phyloP scores from a whole-genome alignment of 768 basidiomycete species.

The Pleurotus eryngii region DNA sequence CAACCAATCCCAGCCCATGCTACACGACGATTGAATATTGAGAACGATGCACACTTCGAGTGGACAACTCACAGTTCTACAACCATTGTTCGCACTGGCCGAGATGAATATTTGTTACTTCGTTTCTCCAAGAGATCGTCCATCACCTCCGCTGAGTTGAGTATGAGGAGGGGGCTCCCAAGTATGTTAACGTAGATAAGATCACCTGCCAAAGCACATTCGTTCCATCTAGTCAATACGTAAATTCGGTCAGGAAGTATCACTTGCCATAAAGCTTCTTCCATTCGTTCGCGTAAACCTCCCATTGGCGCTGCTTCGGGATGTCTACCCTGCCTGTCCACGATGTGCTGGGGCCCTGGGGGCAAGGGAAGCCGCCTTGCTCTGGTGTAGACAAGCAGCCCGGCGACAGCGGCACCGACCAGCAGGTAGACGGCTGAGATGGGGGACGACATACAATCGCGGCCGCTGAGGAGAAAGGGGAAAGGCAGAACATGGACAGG shows the following conservation, averaged over 20 bases:
- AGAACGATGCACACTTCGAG: neutral
- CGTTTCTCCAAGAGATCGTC: constrained; percentile 45
- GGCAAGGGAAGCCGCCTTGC: constrained; percentile 26
- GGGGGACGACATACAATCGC: constrained; percentile 3
- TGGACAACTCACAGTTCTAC: constrained; percentile 35
- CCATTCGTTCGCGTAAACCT: constrained; percentile 40
- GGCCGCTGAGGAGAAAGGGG: neutral
- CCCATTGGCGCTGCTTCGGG: constrained; percentile 39
- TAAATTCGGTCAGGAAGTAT: neutral
- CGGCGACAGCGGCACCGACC: neutral
- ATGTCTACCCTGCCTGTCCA: constrained; percentile 31
- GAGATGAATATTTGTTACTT: constrained; percentile 40
- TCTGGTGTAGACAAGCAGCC: constrained; percentile 12
- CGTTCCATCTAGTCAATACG: constrained; percentile 3
- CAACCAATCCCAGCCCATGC: constrained; percentile 47
- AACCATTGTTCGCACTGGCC: constrained; percentile 39
- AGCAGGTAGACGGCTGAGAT: constrained; percentile 7
- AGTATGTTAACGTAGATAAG: constrained; percentile 40
- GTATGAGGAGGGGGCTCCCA: constrained; percentile 43
- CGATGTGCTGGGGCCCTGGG: constrained; percentile 40
- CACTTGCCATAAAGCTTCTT: constrained; percentile 36
- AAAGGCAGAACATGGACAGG: neutral
- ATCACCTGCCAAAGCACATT: constrained; percentile 31
- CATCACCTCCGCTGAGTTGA: constrained; percentile 39
- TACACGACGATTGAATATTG: constrained; percentile 12